Evolutionary conservation across 371 early-diverging fungal species (phyloP).

Genomic region (Blastocladiella emersonii): DNA sequence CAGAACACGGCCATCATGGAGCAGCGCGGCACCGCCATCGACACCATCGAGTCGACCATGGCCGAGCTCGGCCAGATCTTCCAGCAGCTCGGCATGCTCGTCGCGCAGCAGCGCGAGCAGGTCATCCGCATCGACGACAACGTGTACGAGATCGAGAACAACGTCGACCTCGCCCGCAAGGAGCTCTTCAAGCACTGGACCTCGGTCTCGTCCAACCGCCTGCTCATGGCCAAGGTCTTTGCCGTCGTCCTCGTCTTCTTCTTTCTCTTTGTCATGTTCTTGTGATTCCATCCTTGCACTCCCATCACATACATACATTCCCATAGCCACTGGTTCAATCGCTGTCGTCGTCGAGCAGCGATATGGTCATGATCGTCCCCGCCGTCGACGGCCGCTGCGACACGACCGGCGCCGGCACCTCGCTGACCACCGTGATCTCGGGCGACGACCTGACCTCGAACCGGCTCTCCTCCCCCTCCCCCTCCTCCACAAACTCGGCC

Average conservation of each 20-base stretch:
- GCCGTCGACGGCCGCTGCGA: too few species aligned
- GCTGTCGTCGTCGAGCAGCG: too few species aligned
- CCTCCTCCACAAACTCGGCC: too few species aligned
- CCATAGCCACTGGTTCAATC: too few species aligned
- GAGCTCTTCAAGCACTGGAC: constrained; percentile 82
- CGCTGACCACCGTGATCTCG: too few species aligned
- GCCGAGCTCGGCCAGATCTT: constrained; percentile 94
- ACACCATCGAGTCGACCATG: constrained; percentile 89
- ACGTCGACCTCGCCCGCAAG: constrained; percentile 77
- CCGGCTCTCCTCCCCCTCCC: too few species aligned
- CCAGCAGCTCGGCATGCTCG: constrained; percentile 82
- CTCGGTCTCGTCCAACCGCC: constrained; percentile 78
- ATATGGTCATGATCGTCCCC: too few species aligned
- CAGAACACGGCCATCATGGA: constrained; percentile 61
- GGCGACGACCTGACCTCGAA: too few species aligned
- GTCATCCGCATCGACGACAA: constrained; percentile 94
- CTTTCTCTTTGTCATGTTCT: constrained; percentile 24
- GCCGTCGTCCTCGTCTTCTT: constrained; percentile 37
- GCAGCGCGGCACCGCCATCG: constrained; percentile 73
- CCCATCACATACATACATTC: background rate
- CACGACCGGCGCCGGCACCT: too few species aligned
- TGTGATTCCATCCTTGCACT: too few species aligned
- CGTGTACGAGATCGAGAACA: constrained; percentile 78
- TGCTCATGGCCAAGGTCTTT: constrained; percentile 92
- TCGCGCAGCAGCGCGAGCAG: constrained; percentile 86